phyloP scores from a whole-genome alignment of 1,284 basidiomycete species.

The Apiotrichum sp. region DNA sequence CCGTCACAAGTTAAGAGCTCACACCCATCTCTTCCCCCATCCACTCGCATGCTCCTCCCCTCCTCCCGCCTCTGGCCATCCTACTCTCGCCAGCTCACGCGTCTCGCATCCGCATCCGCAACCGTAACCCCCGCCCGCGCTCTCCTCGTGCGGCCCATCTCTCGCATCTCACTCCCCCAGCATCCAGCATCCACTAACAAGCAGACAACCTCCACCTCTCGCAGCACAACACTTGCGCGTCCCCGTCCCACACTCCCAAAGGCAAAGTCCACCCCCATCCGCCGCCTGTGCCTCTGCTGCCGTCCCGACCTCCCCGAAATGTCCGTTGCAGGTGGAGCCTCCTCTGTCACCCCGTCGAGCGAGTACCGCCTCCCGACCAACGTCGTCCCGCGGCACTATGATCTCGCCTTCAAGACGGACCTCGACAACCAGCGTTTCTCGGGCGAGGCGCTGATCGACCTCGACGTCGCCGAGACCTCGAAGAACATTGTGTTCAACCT shows the following conservation, averaged over 20 bases:
- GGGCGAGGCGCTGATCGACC: slow-evolving; percentile 71
- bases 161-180: too few species aligned
- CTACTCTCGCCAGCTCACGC: slow-evolving; percentile 1
- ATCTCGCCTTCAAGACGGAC: slow-evolving; percentile 73
- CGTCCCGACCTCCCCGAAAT: slow-evolving; percentile 7
- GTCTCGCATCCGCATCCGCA: neutral
- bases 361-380: slow-evolving; percentile 69
- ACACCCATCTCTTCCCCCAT: neutral
- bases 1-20: too few species aligned
- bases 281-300: slow-evolving; percentile 17
- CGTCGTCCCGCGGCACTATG: slow-evolving; percentile 64
- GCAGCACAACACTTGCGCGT: neutral
- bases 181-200: too few species aligned
- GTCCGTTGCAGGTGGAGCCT: slow-evolving; percentile 25
- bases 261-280: neutral
- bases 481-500: slow-evolving; percentile 63
- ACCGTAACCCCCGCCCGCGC: neutral
- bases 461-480: slow-evolving; percentile 66
- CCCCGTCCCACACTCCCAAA: neutral
- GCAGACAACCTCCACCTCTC: neutral
- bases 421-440: slow-evolving; percentile 66
- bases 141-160: neutral
- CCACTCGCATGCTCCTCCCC: neutral
- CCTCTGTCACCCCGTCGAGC: slow-evolving; percentile 13
- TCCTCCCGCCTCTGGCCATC: slow-evolving; percentile 3